Conservation (phyloP, 768 basidiomycete genomes). For the Psilocybe azurescens region DNA sequence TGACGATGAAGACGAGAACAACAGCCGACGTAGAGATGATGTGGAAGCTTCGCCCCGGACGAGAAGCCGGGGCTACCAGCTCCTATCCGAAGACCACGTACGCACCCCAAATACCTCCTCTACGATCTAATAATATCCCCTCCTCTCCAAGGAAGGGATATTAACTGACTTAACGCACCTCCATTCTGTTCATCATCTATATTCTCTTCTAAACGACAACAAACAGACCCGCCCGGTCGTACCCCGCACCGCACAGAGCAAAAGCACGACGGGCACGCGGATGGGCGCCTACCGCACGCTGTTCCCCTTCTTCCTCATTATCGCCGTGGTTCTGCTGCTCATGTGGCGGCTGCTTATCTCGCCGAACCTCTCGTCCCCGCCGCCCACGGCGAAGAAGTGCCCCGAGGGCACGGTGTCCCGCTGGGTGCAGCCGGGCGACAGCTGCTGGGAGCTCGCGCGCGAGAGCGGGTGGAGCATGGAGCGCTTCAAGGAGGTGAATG, state of each 20-base stretch:
- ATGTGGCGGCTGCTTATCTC: slow-evolving; percentile 64
- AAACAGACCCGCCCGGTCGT: slow-evolving; percentile 28
- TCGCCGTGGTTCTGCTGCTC: slow-evolving; percentile 65
- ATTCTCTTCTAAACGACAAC: background rate
- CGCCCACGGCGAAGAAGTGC: slow-evolving; percentile 36
- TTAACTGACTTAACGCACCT: too few relatives aligned
- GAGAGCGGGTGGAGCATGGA: slow-evolving; percentile 55
- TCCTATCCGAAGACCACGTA: slow-evolving; percentile 58
- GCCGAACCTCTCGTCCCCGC: slow-evolving; percentile 36
- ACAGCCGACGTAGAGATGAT: slow-evolving; percentile 28
- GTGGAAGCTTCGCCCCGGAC: slow-evolving; percentile 60
- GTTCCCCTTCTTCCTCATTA: slow-evolving; percentile 75
- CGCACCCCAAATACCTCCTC: slow-evolving; percentile 21
- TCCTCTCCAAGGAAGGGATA: background rate
- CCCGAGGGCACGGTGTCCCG: slow-evolving; percentile 49
- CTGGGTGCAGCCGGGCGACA: slow-evolving; percentile 61
- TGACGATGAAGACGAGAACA: slow-evolving; percentile 14
- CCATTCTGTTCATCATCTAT: background rate
- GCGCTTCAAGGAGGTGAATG: slow-evolving; percentile 55
- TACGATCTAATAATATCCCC: slow-evolving; percentile 5
- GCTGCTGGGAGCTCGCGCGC: slow-evolving; percentile 67
- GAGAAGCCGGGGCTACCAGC: slow-evolving; percentile 61
- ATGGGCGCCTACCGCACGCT: slow-evolving; percentile 55
- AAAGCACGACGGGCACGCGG: slow-evolving; percentile 34
- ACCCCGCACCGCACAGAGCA: slow-evolving; percentile 19